phyloP scores from a whole-genome alignment of 495 filamentous ascomycete genomes.

The Hypoxylon lienhwacheense region DNA sequence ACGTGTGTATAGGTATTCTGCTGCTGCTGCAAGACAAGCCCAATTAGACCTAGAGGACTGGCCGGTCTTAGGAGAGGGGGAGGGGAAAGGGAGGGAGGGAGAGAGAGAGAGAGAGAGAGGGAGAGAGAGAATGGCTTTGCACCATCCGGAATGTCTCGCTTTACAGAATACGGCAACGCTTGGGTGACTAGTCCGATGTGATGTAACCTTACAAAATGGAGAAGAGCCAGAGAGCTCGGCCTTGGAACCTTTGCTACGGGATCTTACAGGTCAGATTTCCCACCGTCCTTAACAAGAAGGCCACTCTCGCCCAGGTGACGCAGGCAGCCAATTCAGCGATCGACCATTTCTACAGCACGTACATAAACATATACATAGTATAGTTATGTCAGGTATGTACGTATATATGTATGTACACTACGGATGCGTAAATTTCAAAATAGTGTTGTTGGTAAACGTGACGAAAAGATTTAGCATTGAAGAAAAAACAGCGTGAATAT shows the following conservation, averaged over 20 bases:
- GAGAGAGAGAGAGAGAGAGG: no score
- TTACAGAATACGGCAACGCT: conserved; percentile 26
- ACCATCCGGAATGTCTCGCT: conserved; percentile 27
- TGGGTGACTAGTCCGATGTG: conserved; percentile 22
- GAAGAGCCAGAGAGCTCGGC: conserved; percentile 23
- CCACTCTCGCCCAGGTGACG: conserved; percentile 32
- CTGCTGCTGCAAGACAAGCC: conserved; percentile 28
- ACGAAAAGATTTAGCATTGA: no score
- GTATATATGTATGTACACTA: no score
- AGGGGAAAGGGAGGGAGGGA: no score
- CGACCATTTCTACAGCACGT: conserved; percentile 21
- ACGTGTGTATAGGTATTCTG: no score
- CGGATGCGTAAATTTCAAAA: no score
- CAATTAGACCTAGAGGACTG: conserved; percentile 14
- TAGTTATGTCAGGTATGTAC: no score
- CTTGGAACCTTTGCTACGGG: conserved; percentile 27
- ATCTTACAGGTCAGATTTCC: conserved; percentile 35
- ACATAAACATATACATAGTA: no score
- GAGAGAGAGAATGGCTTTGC: no score
- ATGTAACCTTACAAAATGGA: conserved; percentile 33
- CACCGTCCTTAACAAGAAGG: conserved; percentile 19
- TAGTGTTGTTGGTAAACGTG: no score
- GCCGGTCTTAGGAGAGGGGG: no score
- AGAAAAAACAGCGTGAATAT: no score
- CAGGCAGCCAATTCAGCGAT: conserved; percentile 37